Base-by-base conservation (phyloP, 495 filamentous ascomycete species). In the Talaromyces adpressus region DNA sequence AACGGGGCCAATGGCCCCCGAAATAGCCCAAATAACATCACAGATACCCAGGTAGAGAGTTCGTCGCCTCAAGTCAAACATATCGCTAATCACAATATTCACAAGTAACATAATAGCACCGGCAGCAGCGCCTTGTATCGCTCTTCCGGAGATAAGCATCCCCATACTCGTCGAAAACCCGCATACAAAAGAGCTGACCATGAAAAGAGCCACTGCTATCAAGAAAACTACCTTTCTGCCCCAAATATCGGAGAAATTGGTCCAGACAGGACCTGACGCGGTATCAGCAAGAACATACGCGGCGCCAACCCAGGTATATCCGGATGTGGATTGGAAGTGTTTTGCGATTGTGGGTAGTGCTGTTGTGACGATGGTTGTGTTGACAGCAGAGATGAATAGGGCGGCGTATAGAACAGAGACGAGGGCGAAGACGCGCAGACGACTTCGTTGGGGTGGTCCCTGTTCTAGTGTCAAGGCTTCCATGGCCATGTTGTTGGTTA, bases 181-280 rank as follows among this genome's bases (percentile, higher is more conserved):
- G 36, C 83, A 79, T 23, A 92, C 74, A 29, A 91, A 71, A 49
- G 82, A 86, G 1, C 85, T 88, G 3, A 86, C 67, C 69, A 89
- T 82, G 75, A 93, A 93, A 22, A 90, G 71, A 12, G 73, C 71
- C 20, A 85, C 84, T 2, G 88, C 85, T 2, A 82, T 56, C 7
- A 92, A 74, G 25, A 93, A 73, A 54, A 88, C 85, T 1, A 85
- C 85, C 67, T 92, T 93, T 20, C 90, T 85, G 2, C 90, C 90
- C 77, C 82, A 92, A 59, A 93, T 92, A 67, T 92, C 90, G 41
- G 79, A 83, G 57, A 89, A 70, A 64, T 87, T 87, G 27, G 83
- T 87, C 88, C 88, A 90, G 62, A 71, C 63, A 5, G 73, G 69
- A 4, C 59, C 59, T 3, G 56, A 47, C 5, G 71, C 70, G 1